phyloP scores from a whole-genome alignment of 2,329 filamentous ascomycete genomes.

The Cryphonectria carpinicola region DNA sequence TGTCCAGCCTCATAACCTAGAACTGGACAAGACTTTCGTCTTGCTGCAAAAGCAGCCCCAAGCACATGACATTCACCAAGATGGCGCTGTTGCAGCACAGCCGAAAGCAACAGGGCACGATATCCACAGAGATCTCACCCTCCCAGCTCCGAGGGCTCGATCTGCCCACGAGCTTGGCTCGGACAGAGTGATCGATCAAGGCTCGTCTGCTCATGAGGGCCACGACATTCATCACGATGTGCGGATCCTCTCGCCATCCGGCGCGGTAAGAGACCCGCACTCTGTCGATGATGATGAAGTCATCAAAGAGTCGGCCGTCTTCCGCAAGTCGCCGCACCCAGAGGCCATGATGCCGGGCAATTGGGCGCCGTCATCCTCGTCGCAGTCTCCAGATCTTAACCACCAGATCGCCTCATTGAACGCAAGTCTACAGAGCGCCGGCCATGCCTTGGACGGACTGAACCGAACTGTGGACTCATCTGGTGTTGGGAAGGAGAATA shows the following conservation, averaged over 20 bases:
- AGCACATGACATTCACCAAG: slow-evolving; percentile 15
- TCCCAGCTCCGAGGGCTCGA: slow-evolving; percentile 10
- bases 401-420: slow-evolving; percentile 14
- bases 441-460: slow-evolving; percentile 11
- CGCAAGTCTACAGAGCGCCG: slow-evolving; percentile 15
- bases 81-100: not conserved
- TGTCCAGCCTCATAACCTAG: slow-evolving; percentile 18
- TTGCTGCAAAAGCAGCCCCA: not conserved
- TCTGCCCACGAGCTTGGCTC: slow-evolving; percentile 14
- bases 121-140: slow-evolving; percentile 14
- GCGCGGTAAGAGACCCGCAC: slow-evolving; percentile 20
- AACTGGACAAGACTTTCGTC: slow-evolving; percentile 20
- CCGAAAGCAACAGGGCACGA: not conserved
- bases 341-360: slow-evolving; percentile 19
- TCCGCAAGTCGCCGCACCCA: slow-evolving; percentile 27
- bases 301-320: slow-evolving; percentile 19
- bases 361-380: slow-evolving; percentile 16
- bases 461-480: not conserved
- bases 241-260: slow-evolving; percentile 26
- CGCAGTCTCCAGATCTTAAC: not conserved
- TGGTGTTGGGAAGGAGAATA: slow-evolving; percentile 7
- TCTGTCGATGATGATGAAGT: slow-evolving; percentile 18
- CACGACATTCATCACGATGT: slow-evolving; percentile 26
- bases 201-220: not conserved
- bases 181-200: not conserved